These are phyloP conservation scores for Saksenaea vasiformis DNA, from an alignment of 371 early-diverging fungal species.

Conservation along the genomic window DNA sequence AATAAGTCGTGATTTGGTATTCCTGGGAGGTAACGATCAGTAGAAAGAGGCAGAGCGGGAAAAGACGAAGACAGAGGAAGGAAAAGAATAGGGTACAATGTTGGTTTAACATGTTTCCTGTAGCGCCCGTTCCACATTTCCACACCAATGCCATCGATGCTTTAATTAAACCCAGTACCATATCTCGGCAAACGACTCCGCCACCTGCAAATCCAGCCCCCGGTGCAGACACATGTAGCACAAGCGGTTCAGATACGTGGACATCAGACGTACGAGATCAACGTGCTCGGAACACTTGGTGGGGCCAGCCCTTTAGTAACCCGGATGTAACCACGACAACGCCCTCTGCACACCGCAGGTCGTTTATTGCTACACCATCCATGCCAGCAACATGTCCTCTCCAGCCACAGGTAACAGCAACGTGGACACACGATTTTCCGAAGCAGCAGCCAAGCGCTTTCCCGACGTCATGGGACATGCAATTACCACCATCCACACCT, in stretches of 20 bases:
- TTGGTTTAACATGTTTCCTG: neutral
- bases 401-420: neutral
- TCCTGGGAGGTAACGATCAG: slow-evolving; percentile 39
- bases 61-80: neutral
- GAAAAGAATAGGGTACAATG: no score
- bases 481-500: slow-evolving; percentile 4
- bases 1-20: slow-evolving; percentile 43
- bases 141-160: slow-evolving; percentile 42
- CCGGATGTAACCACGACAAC: neutral
- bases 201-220: neutral
- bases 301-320: slow-evolving; percentile 6
- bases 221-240: neutral
- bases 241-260: slow-evolving; percentile 4
- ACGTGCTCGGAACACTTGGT: slow-evolving; percentile 10
- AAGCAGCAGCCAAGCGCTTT: neutral
- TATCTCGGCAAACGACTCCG: slow-evolving; percentile 7
- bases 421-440: slow-evolving; percentile 2
- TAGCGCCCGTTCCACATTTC: slow-evolving; percentile 49
- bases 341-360: neutral
- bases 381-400: neutral
- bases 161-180: slow-evolving; percentile 26
- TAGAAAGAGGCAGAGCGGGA: neutral
- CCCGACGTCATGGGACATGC: neutral
- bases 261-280: neutral
- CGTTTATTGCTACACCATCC: neutral